phyloP scores from a whole-genome alignment of 2,329 filamentous ascomycete species.

The Alternaria alternata region DNA sequence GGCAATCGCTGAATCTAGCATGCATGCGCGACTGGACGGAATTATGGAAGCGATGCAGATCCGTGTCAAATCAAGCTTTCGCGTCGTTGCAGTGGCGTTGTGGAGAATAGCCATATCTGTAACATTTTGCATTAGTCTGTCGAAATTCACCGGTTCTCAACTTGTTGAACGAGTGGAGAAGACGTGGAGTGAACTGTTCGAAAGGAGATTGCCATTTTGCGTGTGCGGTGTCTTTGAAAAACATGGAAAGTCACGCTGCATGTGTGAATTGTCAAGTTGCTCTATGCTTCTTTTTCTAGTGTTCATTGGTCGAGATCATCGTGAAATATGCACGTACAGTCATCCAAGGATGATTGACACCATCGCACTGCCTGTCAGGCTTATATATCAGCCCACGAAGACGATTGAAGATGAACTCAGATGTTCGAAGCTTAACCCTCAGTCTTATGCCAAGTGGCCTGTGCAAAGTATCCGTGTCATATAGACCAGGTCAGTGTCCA shows the following conservation, averaged over 20 bases:
- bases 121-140: not conserved
- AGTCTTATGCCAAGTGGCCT: not conserved
- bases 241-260: not conserved
- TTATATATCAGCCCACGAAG: not conserved
- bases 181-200: not conserved
- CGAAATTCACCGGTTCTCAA: not conserved
- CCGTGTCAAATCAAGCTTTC: slow-evolving; percentile 11
- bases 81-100: not conserved
- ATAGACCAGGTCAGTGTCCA: not conserved
- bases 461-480: not conserved
- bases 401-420: not conserved
- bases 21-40: not conserved
- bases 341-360: not conserved
- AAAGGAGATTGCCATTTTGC: not conserved
- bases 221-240: not conserved
- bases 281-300: not conserved
- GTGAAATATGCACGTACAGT: not conserved
- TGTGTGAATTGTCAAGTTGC: not conserved
- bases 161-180: not conserved
- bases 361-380: not conserved
- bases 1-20: not conserved
- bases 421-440: not conserved
- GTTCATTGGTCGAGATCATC: not conserved
- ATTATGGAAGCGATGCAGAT: not conserved
- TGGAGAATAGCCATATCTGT: not conserved